These are phyloP conservation scores for Tetradesmus obliquus DNA, from an alignment of 139 green algal genomes.

Conservation along the genomic window DNA sequence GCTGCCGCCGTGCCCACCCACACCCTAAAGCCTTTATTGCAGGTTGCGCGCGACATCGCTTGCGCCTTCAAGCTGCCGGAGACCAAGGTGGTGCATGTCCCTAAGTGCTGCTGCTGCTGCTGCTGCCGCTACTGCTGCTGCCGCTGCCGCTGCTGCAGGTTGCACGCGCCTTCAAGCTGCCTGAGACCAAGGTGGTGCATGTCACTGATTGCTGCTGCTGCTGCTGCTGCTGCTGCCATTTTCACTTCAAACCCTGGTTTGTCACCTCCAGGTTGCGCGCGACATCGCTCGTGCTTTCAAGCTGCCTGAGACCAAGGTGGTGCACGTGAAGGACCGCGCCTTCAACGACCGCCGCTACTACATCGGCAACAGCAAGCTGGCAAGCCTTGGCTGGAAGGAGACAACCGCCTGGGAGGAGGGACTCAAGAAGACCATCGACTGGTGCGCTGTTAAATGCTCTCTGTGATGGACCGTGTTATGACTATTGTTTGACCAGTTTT, in stretches of 20 bases:
- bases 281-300: slow-evolving; percentile 76
- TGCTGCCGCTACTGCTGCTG: not conserved
- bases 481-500: too few relatives aligned
- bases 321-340: slow-evolving; percentile 78
- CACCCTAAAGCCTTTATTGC: too few relatives aligned
- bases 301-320: slow-evolving; percentile 65
- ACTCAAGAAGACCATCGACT: slow-evolving; percentile 93
- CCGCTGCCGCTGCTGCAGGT: not conserved
- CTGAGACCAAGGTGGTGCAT: slow-evolving; percentile 62
- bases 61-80: not conserved
- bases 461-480: not conserved
- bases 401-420: slow-evolving; percentile 91
- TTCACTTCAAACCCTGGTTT: not conserved
- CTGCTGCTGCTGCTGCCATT: slow-evolving; percentile 37
- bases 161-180: slow-evolving; percentile 66
- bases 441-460: slow-evolving; percentile 70
- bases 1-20: not conserved
- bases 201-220: slow-evolving; percentile 37
- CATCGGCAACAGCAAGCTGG: slow-evolving; percentile 95
- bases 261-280: slow-evolving; percentile 43
- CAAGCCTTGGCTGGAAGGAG: slow-evolving; percentile 92
- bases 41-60: not conserved
- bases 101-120: not conserved
- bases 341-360: slow-evolving; percentile 97
- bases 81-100: not conserved